Base-by-base conservation (phyloP, 2,329 filamentous ascomycete species). In the Botryotinia convoluta region DNA sequence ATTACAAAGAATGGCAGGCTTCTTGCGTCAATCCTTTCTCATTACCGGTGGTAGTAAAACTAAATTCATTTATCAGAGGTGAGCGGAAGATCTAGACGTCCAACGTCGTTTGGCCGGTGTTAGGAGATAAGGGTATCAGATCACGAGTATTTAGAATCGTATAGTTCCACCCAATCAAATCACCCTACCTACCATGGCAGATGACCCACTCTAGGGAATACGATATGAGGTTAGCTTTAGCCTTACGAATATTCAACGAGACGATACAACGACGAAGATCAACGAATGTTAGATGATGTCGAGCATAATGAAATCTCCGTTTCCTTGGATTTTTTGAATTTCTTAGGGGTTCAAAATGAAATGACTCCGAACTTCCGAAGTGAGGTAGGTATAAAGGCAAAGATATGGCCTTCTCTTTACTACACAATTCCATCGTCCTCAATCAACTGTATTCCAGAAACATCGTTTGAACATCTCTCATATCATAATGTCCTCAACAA, bases 381-480 rank as follows among this genome's bases (percentile, higher is more conserved):
- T 51, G 45, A 32, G 26, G 65, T 32, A 67, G 35, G 48, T 68
- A 59, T 69, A 57, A 69, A 44, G 37, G 35, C 26, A 57, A 51
- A 39, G 45, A n/a, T 32, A 26, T 42, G 3, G 7, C 48, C 48
- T 20, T 37, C 48, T 32, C 26, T 42, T 26, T n/a, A 42, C 14
- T 39, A 22, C 45, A 67, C 14, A 32, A 3, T 42, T 20, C 22
- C 26, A 29, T 20, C 35, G 20, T 14, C 26, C 26, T 39, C 16
- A 39, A 8, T 54, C 26, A n/a, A 20, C 54, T 22, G 12, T 35
- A 67, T 51, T n/a, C 4, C 35, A 37, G 18, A 26, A 12, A 37
- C 8, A 67, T 26, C 45, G 12, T 37, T 51, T 22, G 18, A 67
- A 61, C 6, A 39, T 22, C 26, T 67, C 45, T 20, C 18, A 42